A percentile compares a stretch with the other conserved stretches of the same genome.
phyloP scores from a whole-genome alignment of 169 alveolate species.

The Eimeria praecox region DNA sequence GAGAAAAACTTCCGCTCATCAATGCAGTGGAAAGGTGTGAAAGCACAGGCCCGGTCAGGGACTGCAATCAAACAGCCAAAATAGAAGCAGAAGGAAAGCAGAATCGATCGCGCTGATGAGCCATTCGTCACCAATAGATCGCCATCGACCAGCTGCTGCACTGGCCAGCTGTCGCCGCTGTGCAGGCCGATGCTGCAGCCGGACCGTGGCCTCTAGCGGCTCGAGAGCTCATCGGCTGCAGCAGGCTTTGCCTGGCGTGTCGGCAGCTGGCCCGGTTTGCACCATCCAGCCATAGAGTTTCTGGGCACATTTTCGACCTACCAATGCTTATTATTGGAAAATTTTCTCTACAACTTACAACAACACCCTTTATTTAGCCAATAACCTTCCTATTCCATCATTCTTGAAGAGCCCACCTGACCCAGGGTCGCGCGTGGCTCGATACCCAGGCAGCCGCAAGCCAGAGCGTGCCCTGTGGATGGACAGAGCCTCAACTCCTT shows the following conservation, averaged over 20 bases:
- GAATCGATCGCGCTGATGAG: conserved; percentile 64
- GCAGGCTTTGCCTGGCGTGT: conserved; percentile 66
- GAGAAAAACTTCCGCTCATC: conserved; percentile 11
- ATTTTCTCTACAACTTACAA: conserved; percentile 7
- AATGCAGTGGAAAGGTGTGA: conserved; percentile 51
- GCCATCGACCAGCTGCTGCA: conserved; percentile 56
- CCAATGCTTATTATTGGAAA: conserved; percentile 21
- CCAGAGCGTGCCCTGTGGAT: conserved; percentile 59
- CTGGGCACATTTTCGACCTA: conserved; percentile 33
- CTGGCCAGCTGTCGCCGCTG: conserved; percentile 43
- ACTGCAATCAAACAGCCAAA: conserved; percentile 55
- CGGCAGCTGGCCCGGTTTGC: conserved; percentile 70
- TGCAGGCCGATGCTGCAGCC: conserved; percentile 73
- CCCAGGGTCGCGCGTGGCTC: conserved; percentile 67
- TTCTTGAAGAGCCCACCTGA: conserved; percentile 46
- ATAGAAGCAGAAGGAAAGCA: conserved; percentile 27
- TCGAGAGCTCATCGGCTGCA: conserved; percentile 75
- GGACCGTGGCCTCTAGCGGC: conserved; percentile 41
- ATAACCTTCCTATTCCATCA: conserved; percentile 3
- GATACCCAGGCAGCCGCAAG: conserved; percentile 73
- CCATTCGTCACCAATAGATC: conserved; percentile 31
- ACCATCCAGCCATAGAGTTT: conserved; percentile 51
- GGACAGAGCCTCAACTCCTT: conserved; percentile 61
- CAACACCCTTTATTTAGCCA: conserved; percentile 36
- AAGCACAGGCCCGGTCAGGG: conserved; percentile 21